phyloP scores from a whole-genome alignment of 768 basidiomycete species.

The Polyporus arcularius region DNA sequence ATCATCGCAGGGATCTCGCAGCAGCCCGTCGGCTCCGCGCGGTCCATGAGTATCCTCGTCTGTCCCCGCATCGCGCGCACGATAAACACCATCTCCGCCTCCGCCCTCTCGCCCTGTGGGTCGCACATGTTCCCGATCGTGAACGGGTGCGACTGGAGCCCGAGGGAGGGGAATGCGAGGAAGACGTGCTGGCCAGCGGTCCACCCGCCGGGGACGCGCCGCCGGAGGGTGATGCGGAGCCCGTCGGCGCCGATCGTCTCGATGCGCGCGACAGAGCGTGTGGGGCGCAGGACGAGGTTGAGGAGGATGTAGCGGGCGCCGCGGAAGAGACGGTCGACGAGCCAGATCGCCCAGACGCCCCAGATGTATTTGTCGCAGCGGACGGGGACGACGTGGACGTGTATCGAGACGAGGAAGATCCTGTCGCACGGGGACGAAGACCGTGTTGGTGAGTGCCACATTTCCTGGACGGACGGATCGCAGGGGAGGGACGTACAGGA shows the following conservation, averaged over 20 bases:
- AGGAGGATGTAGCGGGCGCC: slow-evolving; percentile 40
- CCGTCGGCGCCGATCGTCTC: slow-evolving; percentile 46
- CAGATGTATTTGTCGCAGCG: slow-evolving; percentile 46
- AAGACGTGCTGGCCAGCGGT: slow-evolving; percentile 51
- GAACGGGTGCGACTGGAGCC: slow-evolving; percentile 52
- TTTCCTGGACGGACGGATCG: not conserved
- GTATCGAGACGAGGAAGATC: slow-evolving; percentile 42
- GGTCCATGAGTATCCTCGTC: slow-evolving; percentile 36
- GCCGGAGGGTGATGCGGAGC: slow-evolving; percentile 42
- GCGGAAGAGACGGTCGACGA: slow-evolving; percentile 45
- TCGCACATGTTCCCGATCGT: slow-evolving; percentile 47
- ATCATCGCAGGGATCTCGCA: slow-evolving; percentile 34
- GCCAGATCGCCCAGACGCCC: slow-evolving; percentile 50
- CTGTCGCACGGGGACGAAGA: slow-evolving; percentile 23
- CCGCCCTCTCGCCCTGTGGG: slow-evolving; percentile 10
- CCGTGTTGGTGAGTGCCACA: not conserved
- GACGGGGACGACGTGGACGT: slow-evolving; percentile 30
- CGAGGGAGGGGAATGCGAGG: slow-evolving; percentile 46
- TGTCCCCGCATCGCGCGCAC: slow-evolving; percentile 53
- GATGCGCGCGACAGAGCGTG: slow-evolving; percentile 36
- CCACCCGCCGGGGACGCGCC: slow-evolving; percentile 45
- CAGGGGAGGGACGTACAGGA: slow-evolving; percentile 24
- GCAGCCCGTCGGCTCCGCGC: slow-evolving; percentile 13
- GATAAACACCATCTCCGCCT: slow-evolving; percentile 51
- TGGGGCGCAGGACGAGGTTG: slow-evolving; percentile 35